These are phyloP conservation scores for Aspergillus novoparasiticus DNA, from an alignment of 2,329 filamentous ascomycete genomes.

Conservation along the genomic window DNA sequence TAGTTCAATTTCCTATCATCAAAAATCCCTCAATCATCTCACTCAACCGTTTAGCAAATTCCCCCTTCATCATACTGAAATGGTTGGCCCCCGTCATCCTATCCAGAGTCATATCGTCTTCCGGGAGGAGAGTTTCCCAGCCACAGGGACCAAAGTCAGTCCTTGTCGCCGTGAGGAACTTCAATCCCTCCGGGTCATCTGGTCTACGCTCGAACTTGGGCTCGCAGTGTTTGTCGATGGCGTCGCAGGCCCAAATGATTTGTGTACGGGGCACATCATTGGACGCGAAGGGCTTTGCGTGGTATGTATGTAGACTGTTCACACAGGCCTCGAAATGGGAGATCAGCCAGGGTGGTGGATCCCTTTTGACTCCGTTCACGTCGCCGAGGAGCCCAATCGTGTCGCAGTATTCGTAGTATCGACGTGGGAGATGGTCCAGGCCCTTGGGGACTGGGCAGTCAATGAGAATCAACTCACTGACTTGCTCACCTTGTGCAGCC, in stretches of 20 bases:
- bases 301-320: background rate
- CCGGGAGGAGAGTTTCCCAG: constrained; percentile 15
- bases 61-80: constrained; percentile 3
- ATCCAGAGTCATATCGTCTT: background rate
- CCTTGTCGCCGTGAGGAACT: constrained; percentile 14
- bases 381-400: background rate
- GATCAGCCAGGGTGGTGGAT: background rate
- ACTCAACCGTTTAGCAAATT: background rate
- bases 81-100: background rate
- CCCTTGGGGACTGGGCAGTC: background rate
- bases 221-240: constrained; percentile 55
- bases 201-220: constrained; percentile 48
- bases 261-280: background rate
- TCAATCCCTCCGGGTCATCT: constrained; percentile 20
- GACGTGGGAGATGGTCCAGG: background rate
- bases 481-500: constrained; percentile 48
- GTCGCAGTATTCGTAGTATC: background rate
- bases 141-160: constrained; percentile 14
- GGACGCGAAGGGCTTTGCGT: background rate
- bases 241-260: background rate
- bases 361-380: background rate
- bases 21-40: constrained; percentile 1
- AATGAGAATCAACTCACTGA: constrained; percentile 59
- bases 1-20: constrained; percentile 2
- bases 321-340: background rate